Evolutionary conservation across 1,139 yeast species (phyloP), one percentile per base, ranked within the genome.

Genomic region (Suhomyces panamericanus): DNA sequence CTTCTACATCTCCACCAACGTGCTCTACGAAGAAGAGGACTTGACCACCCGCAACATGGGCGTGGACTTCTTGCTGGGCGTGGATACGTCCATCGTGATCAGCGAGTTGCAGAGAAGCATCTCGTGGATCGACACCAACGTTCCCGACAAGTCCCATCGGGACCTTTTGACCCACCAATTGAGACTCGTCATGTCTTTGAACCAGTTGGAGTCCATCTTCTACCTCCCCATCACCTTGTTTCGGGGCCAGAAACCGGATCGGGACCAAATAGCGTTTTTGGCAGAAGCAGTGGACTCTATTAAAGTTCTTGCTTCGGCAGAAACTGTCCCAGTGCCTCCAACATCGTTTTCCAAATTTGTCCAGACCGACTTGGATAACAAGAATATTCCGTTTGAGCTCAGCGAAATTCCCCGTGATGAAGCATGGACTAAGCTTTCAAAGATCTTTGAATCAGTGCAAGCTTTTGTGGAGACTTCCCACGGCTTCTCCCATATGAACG

Each of bases 1-100:
- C 6, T 57, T 77, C 3, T 61, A 64, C 8, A 63, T 83, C 31
- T 81, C 83, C 1, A 67, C 74, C 14, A 83, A 82, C n/a, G 85
- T 82, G 7, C 67, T 86, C 14, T 82, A 81, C 53, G 91, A 85
- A 54, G 93, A 86, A 55, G 95, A 86, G 57, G 95, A 86, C 61
- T 64, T 86, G 41, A 82, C 83, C 44, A 80, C 86, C 2, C 77
- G 85, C 51, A 69, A 73, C 11, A 80, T 85, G 84, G 81, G 80
- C 41, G 58, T 73, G 41, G 65, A 70, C 48, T 70, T 69, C 43
- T 61, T 73, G 41, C 47, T 49, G 24, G 62, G 58, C 20, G 56
- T 68, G 3, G 49, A 62, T n/a, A 43, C 62, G 1, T 60, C 56
- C 20, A 53, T 54, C 6, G 59, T 68, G 1, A 43, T 62, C 7